A percentile compares a stretch with the other conserved stretches of the same genome.
Evolutionary conservation across 345 rosid species (phyloP).

Genomic region (rapeseed (Brassica napus)): DNA sequence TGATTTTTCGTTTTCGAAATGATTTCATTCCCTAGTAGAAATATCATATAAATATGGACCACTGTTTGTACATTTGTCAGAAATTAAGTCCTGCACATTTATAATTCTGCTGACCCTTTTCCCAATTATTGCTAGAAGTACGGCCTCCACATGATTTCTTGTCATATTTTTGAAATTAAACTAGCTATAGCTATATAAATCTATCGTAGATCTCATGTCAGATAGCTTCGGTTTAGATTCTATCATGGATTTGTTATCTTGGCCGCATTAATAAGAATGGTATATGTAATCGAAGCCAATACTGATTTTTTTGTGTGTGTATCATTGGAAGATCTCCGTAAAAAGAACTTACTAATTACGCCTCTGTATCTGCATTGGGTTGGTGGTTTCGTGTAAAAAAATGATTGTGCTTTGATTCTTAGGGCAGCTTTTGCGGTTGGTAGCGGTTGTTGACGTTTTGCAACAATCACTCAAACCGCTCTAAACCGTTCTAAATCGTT

Average conservation of each 20-base stretch:
- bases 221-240: constrained; percentile 14
- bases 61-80: constrained; percentile 43
- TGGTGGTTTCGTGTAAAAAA: background rate
- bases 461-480: no score
- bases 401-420: background rate
- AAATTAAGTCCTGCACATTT: constrained; percentile 42
- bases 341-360: background rate
- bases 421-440: no score
- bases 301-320: background rate
- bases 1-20: constrained; percentile 38
- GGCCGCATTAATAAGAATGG: constrained; percentile 8
- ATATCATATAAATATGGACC: constrained; percentile 48
- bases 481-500: no score
- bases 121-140: constrained; percentile 41
- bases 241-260: constrained; percentile 1
- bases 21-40: constrained; percentile 45
- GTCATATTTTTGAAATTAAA: constrained; percentile 12
- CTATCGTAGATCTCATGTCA: constrained; percentile 28
- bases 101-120: constrained; percentile 38
- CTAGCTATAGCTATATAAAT: constrained; percentile 9
- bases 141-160: constrained; percentile 37
- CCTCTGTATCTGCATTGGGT: background rate
- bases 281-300: background rate
- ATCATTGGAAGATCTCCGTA: background rate
- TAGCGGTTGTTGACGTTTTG: no score